Percentiles rank a stretch among this genome's conserved stretches.
Conservation (phyloP, 176 grass and related monocot genomes). For the Juncus inflexus region DNA sequence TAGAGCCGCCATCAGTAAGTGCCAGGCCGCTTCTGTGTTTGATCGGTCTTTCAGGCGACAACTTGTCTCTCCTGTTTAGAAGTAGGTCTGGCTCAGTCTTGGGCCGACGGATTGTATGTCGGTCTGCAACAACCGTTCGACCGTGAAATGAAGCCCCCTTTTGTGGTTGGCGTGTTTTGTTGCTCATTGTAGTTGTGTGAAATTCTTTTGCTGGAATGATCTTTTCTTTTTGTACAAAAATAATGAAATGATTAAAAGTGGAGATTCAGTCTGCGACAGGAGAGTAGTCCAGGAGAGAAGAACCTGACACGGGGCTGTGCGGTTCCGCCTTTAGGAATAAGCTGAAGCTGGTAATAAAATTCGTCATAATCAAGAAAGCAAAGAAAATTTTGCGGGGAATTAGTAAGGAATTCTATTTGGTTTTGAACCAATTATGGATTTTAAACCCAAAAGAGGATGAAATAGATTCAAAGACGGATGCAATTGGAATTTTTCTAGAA, state of each 20-base stretch:
- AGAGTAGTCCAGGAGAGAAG: constrained; percentile 3
- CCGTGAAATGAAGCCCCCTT: constrained; percentile 64
- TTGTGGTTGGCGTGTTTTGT: constrained; percentile 24
- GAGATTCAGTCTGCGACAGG: not conserved
- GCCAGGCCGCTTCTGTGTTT: constrained; percentile 19
- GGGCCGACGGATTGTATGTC: constrained; percentile 39
- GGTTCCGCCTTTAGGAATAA: constrained; percentile 6
- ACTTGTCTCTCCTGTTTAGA: constrained; percentile 11
- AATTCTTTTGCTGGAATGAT: not conserved
- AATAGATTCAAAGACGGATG: too few relatives aligned
- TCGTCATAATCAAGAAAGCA: constrained; percentile 26
- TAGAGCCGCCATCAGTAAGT: constrained; percentile 2
- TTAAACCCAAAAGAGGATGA: too few relatives aligned
- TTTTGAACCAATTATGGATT: too few relatives aligned
- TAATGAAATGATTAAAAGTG: not conserved
- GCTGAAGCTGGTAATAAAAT: constrained; percentile 8
- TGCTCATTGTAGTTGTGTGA: not conserved
- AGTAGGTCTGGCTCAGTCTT: constrained; percentile 74
- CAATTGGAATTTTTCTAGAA: too few relatives aligned
- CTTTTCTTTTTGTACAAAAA: not conserved
- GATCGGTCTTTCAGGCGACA: not conserved
- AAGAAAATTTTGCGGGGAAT: constrained; percentile 3
- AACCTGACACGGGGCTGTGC: not conserved
- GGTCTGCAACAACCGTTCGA: constrained; percentile 25
- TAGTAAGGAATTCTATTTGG: too few relatives aligned